Evolutionary conservation across 768 basidiomycete species (phyloP), one percentile per base, ranked within the genome.

Genomic region (Suillus brevipes): DNA sequence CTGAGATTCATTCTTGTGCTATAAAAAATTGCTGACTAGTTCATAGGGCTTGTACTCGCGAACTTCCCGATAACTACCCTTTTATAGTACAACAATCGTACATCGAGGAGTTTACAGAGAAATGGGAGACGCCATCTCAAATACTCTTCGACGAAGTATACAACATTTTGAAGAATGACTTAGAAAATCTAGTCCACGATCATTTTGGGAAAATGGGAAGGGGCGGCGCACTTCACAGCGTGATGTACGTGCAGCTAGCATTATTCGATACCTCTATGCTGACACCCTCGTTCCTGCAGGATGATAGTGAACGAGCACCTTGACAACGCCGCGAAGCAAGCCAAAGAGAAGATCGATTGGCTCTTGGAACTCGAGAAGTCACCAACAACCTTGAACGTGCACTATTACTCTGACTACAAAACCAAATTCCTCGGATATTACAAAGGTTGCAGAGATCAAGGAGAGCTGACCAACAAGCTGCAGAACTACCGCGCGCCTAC

Each of bases 21-120:
- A 4, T 16, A 36, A 28, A 9, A 9, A 61, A 14, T 43, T 43
- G 40, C 37, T 60, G 34, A 18, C 49, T 60, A 38, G 47, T 14
- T 59, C 18, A 10, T 63, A 92, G 91, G 25, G 85, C 90, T 1
- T 82, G 87, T 4, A 88, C 89, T 1, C 84, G 91, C 1, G 90
- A 92, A 68, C 81, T 92, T 0, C 90, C 89, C 0, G 87, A 84
- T 16, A 82, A 83, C 65, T 89, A 85, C 65, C 89, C 90, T 0
- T 91, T 87, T 65, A 77, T 86, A 0, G 86, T 91, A 0, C 84
- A 86, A 57, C 73, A 79, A 12, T 70, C 73, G 0, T 88, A 83
- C 65, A 88, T 92, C 60, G 61, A 69, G 3, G 64, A 73, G 0
- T 72, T 86, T 40, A 79, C 83, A 4, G 42, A 68, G 16, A 69